phyloP scores from a whole-genome alignment of 192 early-diverging fungal genomes.

The Mortierella alpina region DNA sequence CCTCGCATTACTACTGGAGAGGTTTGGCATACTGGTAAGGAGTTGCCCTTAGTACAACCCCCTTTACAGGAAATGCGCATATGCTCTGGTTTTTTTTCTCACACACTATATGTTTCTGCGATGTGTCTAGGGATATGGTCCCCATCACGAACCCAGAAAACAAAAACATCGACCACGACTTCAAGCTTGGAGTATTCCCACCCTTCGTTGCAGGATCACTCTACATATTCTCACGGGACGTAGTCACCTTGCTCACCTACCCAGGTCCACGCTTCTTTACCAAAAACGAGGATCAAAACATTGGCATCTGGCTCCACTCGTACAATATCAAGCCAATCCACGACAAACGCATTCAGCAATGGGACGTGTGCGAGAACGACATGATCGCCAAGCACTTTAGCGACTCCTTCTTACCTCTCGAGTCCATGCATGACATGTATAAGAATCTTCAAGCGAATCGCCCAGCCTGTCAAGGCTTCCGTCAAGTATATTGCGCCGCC shows the following conservation, averaged over 20 bases:
- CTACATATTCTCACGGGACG: constrained; percentile 68
- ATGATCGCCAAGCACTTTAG: constrained; percentile 74
- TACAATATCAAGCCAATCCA: constrained; percentile 70
- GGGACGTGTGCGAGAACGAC: constrained; percentile 71
- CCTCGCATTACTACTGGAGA: constrained; percentile 65
- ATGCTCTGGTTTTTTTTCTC: neutral
- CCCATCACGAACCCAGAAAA: constrained; percentile 63
- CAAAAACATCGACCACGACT: constrained; percentile 62
- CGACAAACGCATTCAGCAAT: constrained; percentile 69
- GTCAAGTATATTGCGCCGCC: constrained; percentile 59
- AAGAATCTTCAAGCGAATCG: constrained; percentile 58
- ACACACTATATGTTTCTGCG: neutral
- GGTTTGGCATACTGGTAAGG: constrained; percentile 68
- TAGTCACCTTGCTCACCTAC: constrained; percentile 62
- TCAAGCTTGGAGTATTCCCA: constrained; percentile 65
- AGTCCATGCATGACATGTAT: constrained; percentile 68
- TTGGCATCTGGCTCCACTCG: constrained; percentile 70
- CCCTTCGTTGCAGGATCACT: constrained; percentile 71
- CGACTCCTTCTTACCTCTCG: constrained; percentile 50
- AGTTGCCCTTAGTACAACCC: neutral
- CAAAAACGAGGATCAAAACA: constrained; percentile 69
- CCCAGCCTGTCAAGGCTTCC: constrained; percentile 65
- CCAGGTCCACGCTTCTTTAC: constrained; percentile 65
- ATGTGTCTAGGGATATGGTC: constrained; percentile 62
- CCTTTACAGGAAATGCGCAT: neutral